phyloP scores from a whole-genome alignment of 2,329 filamentous ascomycete species.

The Aspergillus cejpii region DNA sequence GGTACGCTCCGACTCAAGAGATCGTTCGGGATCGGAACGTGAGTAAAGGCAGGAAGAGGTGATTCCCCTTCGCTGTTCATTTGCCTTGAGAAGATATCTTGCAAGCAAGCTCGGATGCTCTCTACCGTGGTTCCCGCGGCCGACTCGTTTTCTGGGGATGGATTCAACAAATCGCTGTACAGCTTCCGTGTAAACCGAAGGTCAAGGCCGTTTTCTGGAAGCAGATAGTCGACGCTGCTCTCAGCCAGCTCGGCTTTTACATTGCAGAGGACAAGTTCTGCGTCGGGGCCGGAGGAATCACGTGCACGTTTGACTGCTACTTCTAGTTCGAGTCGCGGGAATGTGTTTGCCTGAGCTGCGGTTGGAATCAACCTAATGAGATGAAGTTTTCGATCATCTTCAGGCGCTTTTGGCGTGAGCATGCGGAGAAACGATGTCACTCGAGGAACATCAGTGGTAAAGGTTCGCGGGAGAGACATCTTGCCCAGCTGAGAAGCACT shows the following conservation, averaged over 20 bases:
- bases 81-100: slow-evolving; percentile 15
- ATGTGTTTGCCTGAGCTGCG: slow-evolving; percentile 12
- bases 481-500: slow-evolving; percentile 29
- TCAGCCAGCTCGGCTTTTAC: slow-evolving; percentile 28
- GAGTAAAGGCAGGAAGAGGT: slow-evolving; percentile 28
- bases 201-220: slow-evolving; percentile 36
- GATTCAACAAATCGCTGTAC: slow-evolving; percentile 24
- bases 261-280: slow-evolving; percentile 21
- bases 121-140: slow-evolving; percentile 13
- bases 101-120: slow-evolving; percentile 20
- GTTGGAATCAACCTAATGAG: slow-evolving; percentile 33
- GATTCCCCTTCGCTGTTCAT: slow-evolving; percentile 8
- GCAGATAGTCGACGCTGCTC: slow-evolving; percentile 33
- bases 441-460: slow-evolving; percentile 31
- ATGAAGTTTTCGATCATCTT: slow-evolving; percentile 16
- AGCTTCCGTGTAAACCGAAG: slow-evolving; percentile 35
- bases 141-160: slow-evolving; percentile 1
- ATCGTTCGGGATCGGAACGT: slow-evolving; percentile 25
- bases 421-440: slow-evolving; percentile 28
- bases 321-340: slow-evolving; percentile 34
- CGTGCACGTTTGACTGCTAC: slow-evolving; percentile 10
- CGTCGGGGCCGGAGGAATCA: slow-evolving; percentile 1
- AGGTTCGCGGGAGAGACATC: slow-evolving; percentile 27
- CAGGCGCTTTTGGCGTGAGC: slow-evolving; percentile 15
- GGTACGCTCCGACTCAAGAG: slow-evolving; percentile 9